Evolutionary conservation across 2,329 filamentous ascomycete species (phyloP), one percentile per base, ranked within the genome.

Genomic region (Penicillium sp.): DNA sequence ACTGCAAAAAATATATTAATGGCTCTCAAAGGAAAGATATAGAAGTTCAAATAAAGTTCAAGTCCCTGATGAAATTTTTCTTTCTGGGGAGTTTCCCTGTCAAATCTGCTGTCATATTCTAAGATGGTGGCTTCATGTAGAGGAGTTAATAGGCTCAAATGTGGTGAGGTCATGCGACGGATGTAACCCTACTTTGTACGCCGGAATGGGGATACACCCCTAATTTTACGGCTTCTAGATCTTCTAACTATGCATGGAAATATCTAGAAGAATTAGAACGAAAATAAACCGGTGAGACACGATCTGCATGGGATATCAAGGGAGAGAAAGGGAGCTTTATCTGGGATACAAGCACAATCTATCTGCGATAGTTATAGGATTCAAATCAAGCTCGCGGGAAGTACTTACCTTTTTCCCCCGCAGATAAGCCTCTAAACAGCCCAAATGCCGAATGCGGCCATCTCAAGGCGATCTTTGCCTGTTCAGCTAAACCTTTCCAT

Each of bases 381-480:
- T 35, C 29, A n/a, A 25, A 23, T 25, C 12, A 48, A 23, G 29
- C 44, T 21, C 19, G 44, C 27, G 1, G 13, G 29, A 35, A 6
- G 29, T 17, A 33, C 13, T 3, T 49, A 41, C 25, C 12, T 4
- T 17, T 39, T 35, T n/a, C 13, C 23, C 19, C 55, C 49, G 21
- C 36, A 42, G 50, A 58, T 54, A 55, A 58, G 50, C 19, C 39
- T 35, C 21, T n/a, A 31, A 6, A 17, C n/a, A 58, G 43, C 12
- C 41, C 25, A 27, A 31, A 17, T 33, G 5, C 36, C 53, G 50
- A 51, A 64, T 66, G 62, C 62, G 64, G 64, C 62, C 45, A 41
- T 55, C 49, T 33, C 49, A 33, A 36, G 41, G 17, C 36, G 61
- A 65, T 65, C 63, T 19, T 53, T 60, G 25, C 54, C 44, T 36